Percentiles rank a stretch among this genome's conserved stretches.
Evolutionary conservation across 1,284 basidiomycete genomes (phyloP).

Genomic region (Malassezia cuniculi): DNA sequence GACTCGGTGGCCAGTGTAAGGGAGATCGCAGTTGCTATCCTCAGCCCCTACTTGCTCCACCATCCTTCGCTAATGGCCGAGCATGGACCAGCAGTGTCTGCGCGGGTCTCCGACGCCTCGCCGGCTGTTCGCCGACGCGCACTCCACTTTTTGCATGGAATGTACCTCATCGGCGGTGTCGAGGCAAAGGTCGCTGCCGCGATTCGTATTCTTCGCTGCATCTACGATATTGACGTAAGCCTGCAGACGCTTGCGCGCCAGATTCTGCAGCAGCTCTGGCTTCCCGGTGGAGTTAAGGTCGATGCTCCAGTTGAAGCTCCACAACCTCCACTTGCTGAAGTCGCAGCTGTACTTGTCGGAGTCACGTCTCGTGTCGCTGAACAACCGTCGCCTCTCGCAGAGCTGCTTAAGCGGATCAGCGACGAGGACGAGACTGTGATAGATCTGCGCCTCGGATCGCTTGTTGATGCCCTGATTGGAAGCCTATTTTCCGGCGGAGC

Average conservation of each 20-base stretch:
- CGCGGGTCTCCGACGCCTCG: slow-evolving; percentile 82
- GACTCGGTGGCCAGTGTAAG: slow-evolving; percentile 85
- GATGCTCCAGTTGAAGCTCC: slow-evolving; percentile 3
- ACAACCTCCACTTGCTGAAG: slow-evolving; percentile 45
- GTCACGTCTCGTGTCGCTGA: slow-evolving; percentile 70
- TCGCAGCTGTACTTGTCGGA: slow-evolving; percentile 65
- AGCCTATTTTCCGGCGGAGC: slow-evolving; percentile 71
- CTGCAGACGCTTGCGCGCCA: slow-evolving; percentile 76
- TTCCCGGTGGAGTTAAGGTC: slow-evolving; percentile 42
- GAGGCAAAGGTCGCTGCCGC: slow-evolving; percentile 65
- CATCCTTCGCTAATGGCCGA: slow-evolving; percentile 67
- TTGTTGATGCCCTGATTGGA: slow-evolving; percentile 72
- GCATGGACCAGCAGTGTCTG: slow-evolving; percentile 72
- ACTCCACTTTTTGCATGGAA: slow-evolving; percentile 75
- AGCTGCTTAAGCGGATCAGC: slow-evolving; percentile 55
- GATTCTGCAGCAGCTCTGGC: slow-evolving; percentile 79
- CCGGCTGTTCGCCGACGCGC: slow-evolving; percentile 84
- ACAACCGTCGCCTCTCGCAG: slow-evolving; percentile 67
- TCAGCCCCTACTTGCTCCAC: slow-evolving; percentile 85
- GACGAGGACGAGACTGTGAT: too few relatives aligned
- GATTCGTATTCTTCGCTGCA: slow-evolving; percentile 65
- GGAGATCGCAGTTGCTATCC: slow-evolving; percentile 85
- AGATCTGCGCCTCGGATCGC: slow-evolving; percentile 54
- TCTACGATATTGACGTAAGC: slow-evolving; percentile 80
- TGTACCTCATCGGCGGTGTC: slow-evolving; percentile 57